These are phyloP conservation scores for Alternaria arborescens DNA, from an alignment of 2,329 filamentous ascomycete genomes.

Conservation along the genomic window DNA sequence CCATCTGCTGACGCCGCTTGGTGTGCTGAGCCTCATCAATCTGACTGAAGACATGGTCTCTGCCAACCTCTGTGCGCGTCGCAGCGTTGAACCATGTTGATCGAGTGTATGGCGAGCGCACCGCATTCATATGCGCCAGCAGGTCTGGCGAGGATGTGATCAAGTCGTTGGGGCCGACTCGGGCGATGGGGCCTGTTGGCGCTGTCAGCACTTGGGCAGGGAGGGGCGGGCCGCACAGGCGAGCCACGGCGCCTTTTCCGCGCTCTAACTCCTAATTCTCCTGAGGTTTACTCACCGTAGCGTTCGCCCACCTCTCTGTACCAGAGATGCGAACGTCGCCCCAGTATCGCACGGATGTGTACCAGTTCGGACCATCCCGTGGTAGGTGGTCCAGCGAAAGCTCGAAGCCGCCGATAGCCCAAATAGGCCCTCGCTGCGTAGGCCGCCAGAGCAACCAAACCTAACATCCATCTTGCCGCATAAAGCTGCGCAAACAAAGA, in stretches of 20 bases:
- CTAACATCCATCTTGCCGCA: constrained; percentile 18
- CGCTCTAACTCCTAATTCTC: neutral
- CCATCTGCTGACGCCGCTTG: constrained; percentile 55
- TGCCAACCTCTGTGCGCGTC: constrained; percentile 59
- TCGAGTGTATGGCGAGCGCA: constrained; percentile 52
- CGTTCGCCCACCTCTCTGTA: constrained; percentile 26
- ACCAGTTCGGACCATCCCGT: constrained; percentile 36
- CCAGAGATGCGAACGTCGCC: too few relatives aligned
- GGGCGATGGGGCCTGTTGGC: constrained; percentile 47
- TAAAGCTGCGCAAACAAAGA: constrained; percentile 19
- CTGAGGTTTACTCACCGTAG: constrained; percentile 30
- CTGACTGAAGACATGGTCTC: constrained; percentile 61
- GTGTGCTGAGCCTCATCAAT: constrained; percentile 58
- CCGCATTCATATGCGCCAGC: constrained; percentile 52
- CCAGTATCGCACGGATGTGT: constrained; percentile 20
- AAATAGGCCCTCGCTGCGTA: constrained; percentile 23
- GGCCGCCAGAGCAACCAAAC: constrained; percentile 3
- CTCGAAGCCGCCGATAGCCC: constrained; percentile 25
- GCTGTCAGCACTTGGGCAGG: neutral
- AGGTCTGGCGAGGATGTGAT: constrained; percentile 59
- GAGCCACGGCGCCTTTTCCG: neutral
- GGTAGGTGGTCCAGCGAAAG: constrained; percentile 33
- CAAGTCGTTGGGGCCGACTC: constrained; percentile 59
- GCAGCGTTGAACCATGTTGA: constrained; percentile 36
- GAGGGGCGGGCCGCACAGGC: neutral